Evolutionary conservation across 164 flowering plant species (phyloP), one percentile per base, ranked within the genome.

Genomic region (Aristolochia californica): DNA sequence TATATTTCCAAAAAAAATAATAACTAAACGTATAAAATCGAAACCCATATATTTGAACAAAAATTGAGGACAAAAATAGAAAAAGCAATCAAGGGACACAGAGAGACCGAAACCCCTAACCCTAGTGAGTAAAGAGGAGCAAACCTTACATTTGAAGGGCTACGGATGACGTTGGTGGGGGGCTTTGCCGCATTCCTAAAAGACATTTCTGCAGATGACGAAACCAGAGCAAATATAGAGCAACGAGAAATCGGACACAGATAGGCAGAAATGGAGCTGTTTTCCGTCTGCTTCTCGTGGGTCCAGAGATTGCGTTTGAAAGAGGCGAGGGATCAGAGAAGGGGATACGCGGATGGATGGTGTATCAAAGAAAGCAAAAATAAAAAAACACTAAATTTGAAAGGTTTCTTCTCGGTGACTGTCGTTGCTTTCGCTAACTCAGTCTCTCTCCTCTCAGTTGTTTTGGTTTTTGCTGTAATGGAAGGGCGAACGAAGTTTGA

Each of bases 291-390:
- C 49, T 22, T 63, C 17, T n/a, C 18, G 83, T 75, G 83, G 84
- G 84, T n/a, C 78, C 80, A 64, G 77, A 59, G 79, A 80, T 82
- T 84, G 83, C 45, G 70, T 50, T 67, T 66, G 64, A 78, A 80
- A 83, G 66, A 56, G 81, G 43, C 59, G 40, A 61, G 15, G 45
- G 44, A 73, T 74, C 81, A 48, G 63, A 57, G 74, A 17, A 21
- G 17, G 11, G 24, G n/a, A 5, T n/a, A n/a, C 2, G 0, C 34
- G n/a, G 18, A 18, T 27, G 25, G 52, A 18, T 12, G 14, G 38
- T 27, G 21, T 40, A 45, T 28, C 7, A 16, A 55, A 45, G 48
- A 11, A 59, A 56, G 43, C 51, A 50, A n/a, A 40, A 13, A 26
- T 38, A 17, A 50, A 55, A 55, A 53, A 27, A 43, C 40, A 56